phyloP scores from a whole-genome alignment of 257 asterid genomes.

The Solanum gandarillasii region DNA sequence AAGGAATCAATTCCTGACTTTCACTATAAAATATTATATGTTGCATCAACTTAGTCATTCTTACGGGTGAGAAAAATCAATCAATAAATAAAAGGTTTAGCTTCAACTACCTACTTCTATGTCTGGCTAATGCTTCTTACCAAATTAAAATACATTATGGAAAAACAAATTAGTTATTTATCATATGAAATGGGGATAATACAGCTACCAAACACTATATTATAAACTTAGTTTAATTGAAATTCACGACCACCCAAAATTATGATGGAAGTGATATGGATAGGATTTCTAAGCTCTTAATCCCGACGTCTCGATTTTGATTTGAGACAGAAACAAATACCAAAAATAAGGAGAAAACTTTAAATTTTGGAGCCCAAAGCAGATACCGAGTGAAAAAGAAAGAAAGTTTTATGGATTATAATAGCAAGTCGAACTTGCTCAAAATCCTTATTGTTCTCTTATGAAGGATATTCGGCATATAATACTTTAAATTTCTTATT shows the following conservation, averaged over 20 bases:
- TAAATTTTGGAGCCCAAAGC: neutral
- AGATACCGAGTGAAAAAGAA: neutral
- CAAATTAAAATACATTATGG: neutral
- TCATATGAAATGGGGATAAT: neutral
- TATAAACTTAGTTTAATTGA: neutral
- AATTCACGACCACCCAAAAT: neutral
- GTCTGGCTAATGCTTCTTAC: neutral
- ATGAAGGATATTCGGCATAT: neutral
- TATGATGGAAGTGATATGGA: neutral
- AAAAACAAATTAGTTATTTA: neutral
- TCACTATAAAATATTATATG: neutral
- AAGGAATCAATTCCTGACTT: neutral
- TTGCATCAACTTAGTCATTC: neutral
- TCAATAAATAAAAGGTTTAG: neutral
- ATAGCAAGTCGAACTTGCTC: neutral
- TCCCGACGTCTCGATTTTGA: accelerated
- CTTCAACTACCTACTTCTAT: neutral
- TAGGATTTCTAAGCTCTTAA: neutral
- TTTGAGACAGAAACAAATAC: neutral
- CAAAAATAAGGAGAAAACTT: neutral
- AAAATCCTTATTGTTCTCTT: neutral
- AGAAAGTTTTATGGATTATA: neutral
- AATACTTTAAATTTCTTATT: neutral
- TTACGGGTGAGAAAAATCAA: neutral
- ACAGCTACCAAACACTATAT: neutral